These are phyloP conservation scores for Solanum hybrid DNA, from an alignment of 305 asterid genomes.

Conservation along the genomic window DNA sequence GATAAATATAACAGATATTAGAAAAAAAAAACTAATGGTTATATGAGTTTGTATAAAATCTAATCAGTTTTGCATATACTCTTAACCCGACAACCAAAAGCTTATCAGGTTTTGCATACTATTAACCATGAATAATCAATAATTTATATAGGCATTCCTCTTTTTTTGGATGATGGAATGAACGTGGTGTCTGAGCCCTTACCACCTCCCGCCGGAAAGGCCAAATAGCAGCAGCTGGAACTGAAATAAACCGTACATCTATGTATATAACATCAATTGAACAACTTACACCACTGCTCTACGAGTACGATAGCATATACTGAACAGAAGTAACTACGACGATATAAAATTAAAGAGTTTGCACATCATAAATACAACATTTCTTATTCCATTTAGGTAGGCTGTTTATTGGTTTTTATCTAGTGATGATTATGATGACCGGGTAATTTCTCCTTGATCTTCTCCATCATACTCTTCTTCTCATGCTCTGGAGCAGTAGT, in stretches of 20 bases:
- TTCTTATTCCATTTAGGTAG: not conserved
- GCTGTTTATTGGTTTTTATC: not conserved
- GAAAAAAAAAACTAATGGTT: too few species aligned
- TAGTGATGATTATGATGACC: constrained; percentile 49
- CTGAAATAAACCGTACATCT: not conserved
- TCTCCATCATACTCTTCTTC: constrained; percentile 67
- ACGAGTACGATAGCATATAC: not conserved
- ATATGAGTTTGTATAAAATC: too few species aligned
- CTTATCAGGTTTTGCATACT: too few species aligned
- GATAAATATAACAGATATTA: too few species aligned
- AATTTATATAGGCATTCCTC: not conserved
- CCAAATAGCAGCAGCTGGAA: not conserved
- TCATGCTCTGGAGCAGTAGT: constrained; percentile 30
- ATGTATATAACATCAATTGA: not conserved
- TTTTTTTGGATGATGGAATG: not conserved
- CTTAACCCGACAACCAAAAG: too few species aligned
- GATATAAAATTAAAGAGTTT: not conserved
- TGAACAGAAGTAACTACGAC: not conserved
- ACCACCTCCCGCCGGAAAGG: not conserved
- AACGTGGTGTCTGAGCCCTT: too few species aligned
- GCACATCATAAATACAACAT: not conserved
- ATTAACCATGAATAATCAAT: too few species aligned
- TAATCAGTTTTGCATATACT: too few species aligned
- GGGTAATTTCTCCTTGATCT: constrained; percentile 71
- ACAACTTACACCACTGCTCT: not conserved